Conservation (phyloP, 108 stramenopile species). For the Schizochytrium sp. region DNA sequence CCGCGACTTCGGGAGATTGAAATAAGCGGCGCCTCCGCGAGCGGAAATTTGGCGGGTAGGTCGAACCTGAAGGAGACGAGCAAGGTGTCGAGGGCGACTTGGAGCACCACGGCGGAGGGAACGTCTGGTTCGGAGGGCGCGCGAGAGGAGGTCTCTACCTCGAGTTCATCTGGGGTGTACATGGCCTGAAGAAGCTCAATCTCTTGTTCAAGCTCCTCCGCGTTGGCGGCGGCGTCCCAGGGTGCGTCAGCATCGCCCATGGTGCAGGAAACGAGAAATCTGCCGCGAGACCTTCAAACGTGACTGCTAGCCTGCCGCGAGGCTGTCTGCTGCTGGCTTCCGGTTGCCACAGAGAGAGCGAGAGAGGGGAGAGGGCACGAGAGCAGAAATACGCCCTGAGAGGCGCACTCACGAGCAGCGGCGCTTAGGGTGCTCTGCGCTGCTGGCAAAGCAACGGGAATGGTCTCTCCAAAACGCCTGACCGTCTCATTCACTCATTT, state of each 20-base stretch:
- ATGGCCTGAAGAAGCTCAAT: conserved; percentile 17
- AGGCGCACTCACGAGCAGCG: too few relatives aligned
- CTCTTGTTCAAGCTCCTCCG: conserved; percentile 58
- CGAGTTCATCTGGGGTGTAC: conserved; percentile 19
- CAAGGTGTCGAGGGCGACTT: background rate
- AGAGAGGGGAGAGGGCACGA: too few relatives aligned
- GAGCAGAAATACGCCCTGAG: too few relatives aligned
- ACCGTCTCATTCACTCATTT: too few relatives aligned
- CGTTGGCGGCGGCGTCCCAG: background rate
- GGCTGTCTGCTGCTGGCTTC: too few relatives aligned
- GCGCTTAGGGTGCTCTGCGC: too few relatives aligned
- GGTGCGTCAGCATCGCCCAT: background rate
- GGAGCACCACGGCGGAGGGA: background rate
- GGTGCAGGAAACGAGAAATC: background rate
- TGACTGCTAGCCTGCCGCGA: background rate
- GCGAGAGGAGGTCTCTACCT: background rate
- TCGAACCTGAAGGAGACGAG: background rate
- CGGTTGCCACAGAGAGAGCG: too few relatives aligned
- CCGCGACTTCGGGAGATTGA: conserved; percentile 31
- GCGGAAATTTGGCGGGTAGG: conserved; percentile 5
- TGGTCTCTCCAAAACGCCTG: too few relatives aligned
- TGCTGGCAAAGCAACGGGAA: too few relatives aligned
- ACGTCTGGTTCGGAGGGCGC: background rate
- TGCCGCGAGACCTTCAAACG: background rate
- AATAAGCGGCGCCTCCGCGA: conserved; percentile 19